phyloP scores from a whole-genome alignment of 768 basidiomycete genomes.

The Xanthoconium purpureum region DNA sequence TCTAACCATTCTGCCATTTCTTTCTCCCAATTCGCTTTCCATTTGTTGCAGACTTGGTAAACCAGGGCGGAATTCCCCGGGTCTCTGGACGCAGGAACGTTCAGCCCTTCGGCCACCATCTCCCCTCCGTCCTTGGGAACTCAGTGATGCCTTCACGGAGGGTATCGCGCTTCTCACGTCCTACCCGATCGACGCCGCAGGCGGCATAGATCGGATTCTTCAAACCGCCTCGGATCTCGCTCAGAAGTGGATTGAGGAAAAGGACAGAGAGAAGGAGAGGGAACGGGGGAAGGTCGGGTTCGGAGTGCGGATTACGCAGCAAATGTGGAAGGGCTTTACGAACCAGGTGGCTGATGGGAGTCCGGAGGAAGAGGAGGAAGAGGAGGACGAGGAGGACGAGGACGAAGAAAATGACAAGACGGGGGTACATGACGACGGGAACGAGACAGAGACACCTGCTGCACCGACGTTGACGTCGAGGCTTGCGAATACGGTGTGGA shows the following conservation, averaged over 20 bases:
- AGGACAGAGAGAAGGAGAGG: conserved; percentile 21
- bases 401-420: conserved; percentile 28
- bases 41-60: conserved; percentile 49
- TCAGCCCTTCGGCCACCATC: conserved; percentile 37
- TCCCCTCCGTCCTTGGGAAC: conserved; percentile 46
- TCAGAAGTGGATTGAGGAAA: conserved; percentile 45
- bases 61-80: conserved; percentile 37
- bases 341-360: conserved; percentile 43
- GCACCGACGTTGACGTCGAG: conserved; percentile 45
- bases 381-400: conserved; percentile 32
- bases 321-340: conserved; percentile 67
- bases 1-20: neutral
- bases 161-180: conserved; percentile 60
- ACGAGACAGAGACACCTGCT: conserved; percentile 43
- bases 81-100: conserved; percentile 55
- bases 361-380: conserved; percentile 35
- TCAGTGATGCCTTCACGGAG: conserved; percentile 64
- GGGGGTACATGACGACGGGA: conserved; percentile 38
- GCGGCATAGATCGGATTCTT: conserved; percentile 68
- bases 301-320: conserved; percentile 53
- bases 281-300: conserved; percentile 42
- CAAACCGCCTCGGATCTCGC: conserved; percentile 65
- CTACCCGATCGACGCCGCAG: conserved; percentile 63
- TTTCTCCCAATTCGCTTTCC: neutral
- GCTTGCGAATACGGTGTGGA: conserved; percentile 66